Evolutionary conservation across 805 yeast genomes (phyloP).

Genomic region (Candida ovalis): DNA sequence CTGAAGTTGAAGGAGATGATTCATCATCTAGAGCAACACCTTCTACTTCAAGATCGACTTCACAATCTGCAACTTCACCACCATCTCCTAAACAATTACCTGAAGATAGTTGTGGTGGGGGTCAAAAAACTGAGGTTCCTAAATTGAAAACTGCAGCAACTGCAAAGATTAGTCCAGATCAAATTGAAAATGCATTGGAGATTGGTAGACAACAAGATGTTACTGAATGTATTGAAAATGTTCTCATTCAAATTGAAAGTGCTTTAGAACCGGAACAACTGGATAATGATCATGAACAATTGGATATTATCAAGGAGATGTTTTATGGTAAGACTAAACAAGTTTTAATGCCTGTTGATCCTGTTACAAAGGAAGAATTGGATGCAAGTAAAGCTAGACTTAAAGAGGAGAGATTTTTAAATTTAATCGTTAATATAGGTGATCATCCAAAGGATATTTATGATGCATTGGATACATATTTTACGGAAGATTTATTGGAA

Average conservation of each 20-base stretch:
- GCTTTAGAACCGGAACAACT: constrained; percentile 66
- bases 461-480: constrained; percentile 84
- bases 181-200: constrained; percentile 70
- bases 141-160: constrained; percentile 25
- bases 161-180: constrained; percentile 49
- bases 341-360: constrained; percentile 51
- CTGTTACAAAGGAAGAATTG: constrained; percentile 26
- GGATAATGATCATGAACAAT: constrained; percentile 76
- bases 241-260: constrained; percentile 84
- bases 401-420: constrained; percentile 71
- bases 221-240: constrained; percentile 95
- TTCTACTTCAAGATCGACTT: background rate
- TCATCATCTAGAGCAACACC: background rate
- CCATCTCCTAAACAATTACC: background rate
- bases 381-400: constrained; percentile 36
- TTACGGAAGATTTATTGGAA: constrained; percentile 66
- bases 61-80: background rate
- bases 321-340: constrained; percentile 88
- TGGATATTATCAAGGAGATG: constrained; percentile 71
- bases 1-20: background rate
- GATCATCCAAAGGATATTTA: constrained; percentile 86
- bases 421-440: constrained; percentile 79
- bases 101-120: too few species aligned
- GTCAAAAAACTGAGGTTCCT: constrained; percentile 25
- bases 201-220: constrained; percentile 95